Evolutionary conservation across 768 basidiomycete genomes (phyloP).

Genomic region (Lactarius trivialis): DNA sequence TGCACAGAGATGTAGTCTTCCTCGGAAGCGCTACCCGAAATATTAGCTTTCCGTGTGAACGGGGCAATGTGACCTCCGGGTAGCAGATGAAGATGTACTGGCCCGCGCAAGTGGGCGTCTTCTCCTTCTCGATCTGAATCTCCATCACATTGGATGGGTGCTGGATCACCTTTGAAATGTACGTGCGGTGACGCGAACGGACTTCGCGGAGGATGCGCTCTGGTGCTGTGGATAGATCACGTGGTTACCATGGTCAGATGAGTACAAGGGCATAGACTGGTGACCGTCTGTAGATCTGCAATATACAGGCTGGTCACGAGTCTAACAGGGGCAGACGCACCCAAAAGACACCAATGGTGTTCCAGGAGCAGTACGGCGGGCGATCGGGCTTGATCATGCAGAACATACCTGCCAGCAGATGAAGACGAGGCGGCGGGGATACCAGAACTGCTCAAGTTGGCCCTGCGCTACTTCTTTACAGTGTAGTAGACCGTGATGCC

Average conservation of each 20-base stretch:
- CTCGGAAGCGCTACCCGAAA: conserved; percentile 66
- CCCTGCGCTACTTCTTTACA: conserved; percentile 67
- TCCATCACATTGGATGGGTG: conserved; percentile 94
- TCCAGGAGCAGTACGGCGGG: conserved; percentile 79
- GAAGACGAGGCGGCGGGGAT: conserved; percentile 88
- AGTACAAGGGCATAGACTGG: too few species aligned
- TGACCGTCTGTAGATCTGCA: too few species aligned
- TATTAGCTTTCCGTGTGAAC: neutral
- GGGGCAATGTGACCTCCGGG: conserved; percentile 84
- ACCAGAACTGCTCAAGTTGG: conserved; percentile 86
- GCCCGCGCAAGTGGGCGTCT: conserved; percentile 72
- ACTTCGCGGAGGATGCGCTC: conserved; percentile 92
- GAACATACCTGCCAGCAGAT: conserved; percentile 94
- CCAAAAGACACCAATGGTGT: conserved; percentile 92
- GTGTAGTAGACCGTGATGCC: conserved; percentile 82
- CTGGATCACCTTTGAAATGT: conserved; percentile 90
- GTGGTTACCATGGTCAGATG: too few species aligned
- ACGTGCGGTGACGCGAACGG: conserved; percentile 84
- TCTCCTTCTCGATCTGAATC: conserved; percentile 96
- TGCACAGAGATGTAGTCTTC: conserved; percentile 95
- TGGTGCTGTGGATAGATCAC: conserved; percentile 51
- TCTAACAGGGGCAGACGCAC: conserved; percentile 43
- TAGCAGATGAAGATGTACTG: conserved; percentile 92
- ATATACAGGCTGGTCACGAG: too few species aligned
- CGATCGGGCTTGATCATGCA: conserved; percentile 93